Evolutionary conservation across 495 filamentous ascomycete species (phyloP).

Genomic region (Penicillium diatomitis): DNA sequence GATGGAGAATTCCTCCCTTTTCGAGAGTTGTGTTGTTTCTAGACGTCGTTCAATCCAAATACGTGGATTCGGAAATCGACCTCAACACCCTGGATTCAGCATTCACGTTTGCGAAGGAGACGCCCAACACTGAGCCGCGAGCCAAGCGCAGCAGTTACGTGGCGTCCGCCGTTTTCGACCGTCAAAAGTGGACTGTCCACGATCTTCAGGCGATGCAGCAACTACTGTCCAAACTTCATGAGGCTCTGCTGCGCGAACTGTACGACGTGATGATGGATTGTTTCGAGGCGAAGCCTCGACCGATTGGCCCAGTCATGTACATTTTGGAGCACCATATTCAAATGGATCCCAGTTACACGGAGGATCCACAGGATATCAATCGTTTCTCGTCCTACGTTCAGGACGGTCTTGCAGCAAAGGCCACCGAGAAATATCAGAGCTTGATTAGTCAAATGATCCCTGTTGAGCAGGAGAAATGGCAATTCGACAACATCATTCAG

Average conservation of each 20-base stretch:
- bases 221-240: slow-evolving; percentile 65
- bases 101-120: slow-evolving; percentile 72
- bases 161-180: slow-evolving; percentile 44
- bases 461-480: slow-evolving; percentile 65
- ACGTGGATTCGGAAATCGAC: slow-evolving; percentile 73
- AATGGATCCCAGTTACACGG: slow-evolving; percentile 64
- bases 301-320: slow-evolving; percentile 72
- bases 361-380: slow-evolving; percentile 55
- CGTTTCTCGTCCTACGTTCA: slow-evolving; percentile 61
- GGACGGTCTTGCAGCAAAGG: slow-evolving; percentile 62
- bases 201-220: slow-evolving; percentile 71
- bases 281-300: slow-evolving; percentile 74
- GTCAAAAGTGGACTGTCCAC: slow-evolving; percentile 65
- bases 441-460: slow-evolving; percentile 67
- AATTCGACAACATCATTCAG: slow-evolving; percentile 77
- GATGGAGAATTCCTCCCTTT: slow-evolving; percentile 85
- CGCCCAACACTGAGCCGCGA: slow-evolving; percentile 39
- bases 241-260: slow-evolving; percentile 76
- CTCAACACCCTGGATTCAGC: slow-evolving; percentile 73
- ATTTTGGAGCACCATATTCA: slow-evolving; percentile 78
- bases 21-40: slow-evolving; percentile 73
- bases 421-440: slow-evolving; percentile 61
- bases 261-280: slow-evolving; percentile 79
- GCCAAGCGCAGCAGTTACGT: slow-evolving; percentile 42
- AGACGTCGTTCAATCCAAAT: slow-evolving; percentile 78